Conservation (phyloP, 2,329 filamentous ascomycete genomes). For the Fusarium pininemorale region DNA sequence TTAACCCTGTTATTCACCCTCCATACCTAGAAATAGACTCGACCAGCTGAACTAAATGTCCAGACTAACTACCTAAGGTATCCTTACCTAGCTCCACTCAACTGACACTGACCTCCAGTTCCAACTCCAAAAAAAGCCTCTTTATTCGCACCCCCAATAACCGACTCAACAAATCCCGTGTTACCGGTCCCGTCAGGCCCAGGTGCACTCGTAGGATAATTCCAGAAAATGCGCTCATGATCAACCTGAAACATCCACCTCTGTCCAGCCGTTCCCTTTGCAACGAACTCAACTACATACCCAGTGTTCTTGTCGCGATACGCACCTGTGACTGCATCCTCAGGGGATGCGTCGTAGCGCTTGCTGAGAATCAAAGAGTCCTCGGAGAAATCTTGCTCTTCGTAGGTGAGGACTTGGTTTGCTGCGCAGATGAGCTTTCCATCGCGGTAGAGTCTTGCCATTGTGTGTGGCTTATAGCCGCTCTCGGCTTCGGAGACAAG, state of each 20-base stretch:
- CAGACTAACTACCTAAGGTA: too few species aligned
- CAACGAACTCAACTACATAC: neutral
- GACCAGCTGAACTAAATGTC: too few species aligned
- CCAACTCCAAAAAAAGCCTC: neutral
- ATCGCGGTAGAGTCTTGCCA: neutral
- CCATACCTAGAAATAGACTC: too few species aligned
- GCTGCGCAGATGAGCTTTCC: neutral
- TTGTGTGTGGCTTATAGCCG: neutral
- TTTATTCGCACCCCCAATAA: neutral
- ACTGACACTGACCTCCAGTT: neutral
- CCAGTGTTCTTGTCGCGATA: neutral
- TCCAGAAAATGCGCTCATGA: neutral
- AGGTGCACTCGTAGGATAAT: neutral
- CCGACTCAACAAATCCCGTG: neutral
- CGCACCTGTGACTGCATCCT: neutral
- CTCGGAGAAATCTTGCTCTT: accelerated
- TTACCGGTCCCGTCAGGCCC: neutral
- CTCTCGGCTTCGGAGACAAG: neutral
- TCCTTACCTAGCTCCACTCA: neutral
- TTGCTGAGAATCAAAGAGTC: neutral
- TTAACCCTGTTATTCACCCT: too few species aligned
- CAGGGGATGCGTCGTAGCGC: neutral
- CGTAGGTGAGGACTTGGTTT: neutral
- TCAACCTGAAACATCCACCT: neutral
- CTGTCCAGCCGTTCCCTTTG: neutral